phyloP scores from a whole-genome alignment of 176 grass and related monocot genomes.

The Zea luxurians region DNA sequence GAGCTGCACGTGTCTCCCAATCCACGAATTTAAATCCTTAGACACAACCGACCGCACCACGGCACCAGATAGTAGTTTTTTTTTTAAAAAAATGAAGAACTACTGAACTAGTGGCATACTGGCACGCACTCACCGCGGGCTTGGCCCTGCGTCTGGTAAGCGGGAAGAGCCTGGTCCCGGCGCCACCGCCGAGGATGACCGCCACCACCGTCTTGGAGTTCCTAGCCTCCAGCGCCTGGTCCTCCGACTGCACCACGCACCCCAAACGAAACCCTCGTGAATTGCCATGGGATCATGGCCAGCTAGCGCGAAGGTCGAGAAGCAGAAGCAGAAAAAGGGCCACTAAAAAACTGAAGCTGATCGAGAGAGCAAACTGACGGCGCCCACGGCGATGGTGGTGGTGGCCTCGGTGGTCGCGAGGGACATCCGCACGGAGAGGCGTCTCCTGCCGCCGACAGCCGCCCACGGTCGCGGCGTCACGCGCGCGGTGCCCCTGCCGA shows the following conservation, averaged over 20 bases:
- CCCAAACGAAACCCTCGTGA: neutral
- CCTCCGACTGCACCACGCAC: slow-evolving; percentile 54
- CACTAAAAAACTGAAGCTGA: neutral
- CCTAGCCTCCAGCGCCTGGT: slow-evolving; percentile 41
- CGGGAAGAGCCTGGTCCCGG: slow-evolving; percentile 80
- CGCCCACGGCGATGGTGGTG: slow-evolving; percentile 29
- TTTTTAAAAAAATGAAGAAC: neutral
- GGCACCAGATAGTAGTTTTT: too few relatives aligned
- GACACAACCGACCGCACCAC: too few relatives aligned
- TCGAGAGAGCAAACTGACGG: slow-evolving; percentile 28
- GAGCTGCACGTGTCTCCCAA: neutral
- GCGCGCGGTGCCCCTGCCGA: slow-evolving; percentile 24
- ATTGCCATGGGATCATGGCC: neutral
- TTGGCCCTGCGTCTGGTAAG: slow-evolving; percentile 91
- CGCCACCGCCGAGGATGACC: slow-evolving; percentile 83
- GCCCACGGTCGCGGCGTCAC: slow-evolving; percentile 9
- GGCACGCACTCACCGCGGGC: slow-evolving; percentile 57
- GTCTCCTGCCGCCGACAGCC: neutral
- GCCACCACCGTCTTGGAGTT: slow-evolving; percentile 76
- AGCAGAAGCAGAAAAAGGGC: neutral
- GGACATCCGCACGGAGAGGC: slow-evolving; percentile 50
- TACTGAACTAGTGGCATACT: neutral
- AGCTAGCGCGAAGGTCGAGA: neutral
- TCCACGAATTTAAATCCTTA: neutral
- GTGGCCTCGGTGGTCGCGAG: slow-evolving; percentile 53